phyloP scores from a whole-genome alignment of 768 basidiomycete species.

The Mycena capillaripes region DNA sequence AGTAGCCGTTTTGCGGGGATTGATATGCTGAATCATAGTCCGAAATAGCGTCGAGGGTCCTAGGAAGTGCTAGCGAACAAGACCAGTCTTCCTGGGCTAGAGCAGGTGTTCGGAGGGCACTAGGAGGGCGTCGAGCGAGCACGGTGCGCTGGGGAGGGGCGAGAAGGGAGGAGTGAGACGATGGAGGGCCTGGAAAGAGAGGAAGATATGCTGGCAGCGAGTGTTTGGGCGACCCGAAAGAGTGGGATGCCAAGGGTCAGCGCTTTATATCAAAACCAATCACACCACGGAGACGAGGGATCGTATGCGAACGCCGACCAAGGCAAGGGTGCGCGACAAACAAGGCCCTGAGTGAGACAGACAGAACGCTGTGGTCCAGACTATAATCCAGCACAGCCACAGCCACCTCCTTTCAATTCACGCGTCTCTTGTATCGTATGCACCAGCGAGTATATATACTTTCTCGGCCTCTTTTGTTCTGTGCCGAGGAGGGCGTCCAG shows the following conservation, averaged over 20 bases:
- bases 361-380: background rate
- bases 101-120: background rate
- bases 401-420: background rate
- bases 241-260: constrained; percentile 54
- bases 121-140: background rate
- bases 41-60: background rate
- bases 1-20: constrained; percentile 55
- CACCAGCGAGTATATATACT: background rate
- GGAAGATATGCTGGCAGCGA: constrained; percentile 42
- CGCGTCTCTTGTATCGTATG: background rate
- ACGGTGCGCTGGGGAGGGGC: background rate
- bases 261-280: constrained; percentile 40
- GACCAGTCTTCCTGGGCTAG: background rate
- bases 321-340: background rate
- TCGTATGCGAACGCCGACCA: background rate
- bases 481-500: background rate
- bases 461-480: too few relatives aligned
- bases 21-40: constrained; percentile 78
- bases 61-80: background rate
- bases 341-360: background rate
- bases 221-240: constrained; percentile 52
- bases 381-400: background rate
- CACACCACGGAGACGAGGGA: constrained; percentile 3
- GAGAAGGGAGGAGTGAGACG: constrained; percentile 16
- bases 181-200: constrained; percentile 12